Conservation (phyloP, 129 eudicot species). For the Escallonia rubra region DNA sequence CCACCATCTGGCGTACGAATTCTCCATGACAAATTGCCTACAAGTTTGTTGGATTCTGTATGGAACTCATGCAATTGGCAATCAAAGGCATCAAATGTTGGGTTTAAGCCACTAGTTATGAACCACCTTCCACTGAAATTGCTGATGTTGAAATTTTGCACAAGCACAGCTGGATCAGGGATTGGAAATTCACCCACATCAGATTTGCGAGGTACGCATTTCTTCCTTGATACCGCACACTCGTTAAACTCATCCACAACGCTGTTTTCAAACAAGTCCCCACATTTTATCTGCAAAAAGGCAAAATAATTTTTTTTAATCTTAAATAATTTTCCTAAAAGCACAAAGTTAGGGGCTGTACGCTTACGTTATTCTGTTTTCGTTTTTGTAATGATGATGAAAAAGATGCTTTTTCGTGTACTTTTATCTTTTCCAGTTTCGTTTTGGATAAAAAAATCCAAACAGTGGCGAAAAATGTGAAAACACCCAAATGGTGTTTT, state of each 20-base stretch:
- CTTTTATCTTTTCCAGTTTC: no score
- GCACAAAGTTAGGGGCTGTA: not conserved
- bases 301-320: not conserved
- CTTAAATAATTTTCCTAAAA: not conserved
- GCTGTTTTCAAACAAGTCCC: constrained; percentile 88
- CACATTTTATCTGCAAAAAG: constrained; percentile 70
- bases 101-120: constrained; percentile 84
- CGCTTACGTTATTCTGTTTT: not conserved
- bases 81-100: constrained; percentile 81
- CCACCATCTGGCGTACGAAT: constrained; percentile 79
- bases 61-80: constrained; percentile 93
- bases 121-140: constrained; percentile 92
- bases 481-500: no score
- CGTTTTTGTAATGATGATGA: no score
- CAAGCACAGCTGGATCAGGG: constrained; percentile 65
- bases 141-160: constrained; percentile 60
- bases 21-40: constrained; percentile 77
- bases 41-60: constrained; percentile 59
- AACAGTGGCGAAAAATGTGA: no score
- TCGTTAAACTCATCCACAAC: constrained; percentile 92
- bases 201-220: constrained; percentile 89
- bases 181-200: constrained; percentile 93
- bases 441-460: no score
- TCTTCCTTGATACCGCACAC: constrained; percentile 92
- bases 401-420: no score